A percentile compares a stretch with the other conserved stretches of the same genome.
These are phyloP conservation scores for Pythium rishiriense DNA, from an alignment of 352 stramenopile genomes.

Conservation along the genomic window DNA sequence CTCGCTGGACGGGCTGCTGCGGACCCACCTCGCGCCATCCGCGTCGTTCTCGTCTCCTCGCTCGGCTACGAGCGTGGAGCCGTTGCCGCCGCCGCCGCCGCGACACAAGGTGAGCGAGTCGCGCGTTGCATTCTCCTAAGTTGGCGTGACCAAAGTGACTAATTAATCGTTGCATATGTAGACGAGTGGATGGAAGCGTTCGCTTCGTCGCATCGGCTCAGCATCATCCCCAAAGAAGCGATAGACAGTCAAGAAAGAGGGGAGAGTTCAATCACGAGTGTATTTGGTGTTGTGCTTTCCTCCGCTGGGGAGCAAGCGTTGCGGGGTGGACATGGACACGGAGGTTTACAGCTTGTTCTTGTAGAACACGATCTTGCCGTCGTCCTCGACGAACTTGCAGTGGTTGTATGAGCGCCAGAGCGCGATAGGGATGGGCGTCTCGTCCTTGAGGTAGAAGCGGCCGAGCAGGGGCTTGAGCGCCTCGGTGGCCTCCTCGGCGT, in stretches of 20 bases:
- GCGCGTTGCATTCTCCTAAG: background rate
- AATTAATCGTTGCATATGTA: background rate
- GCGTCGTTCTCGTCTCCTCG: background rate
- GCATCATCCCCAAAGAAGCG: background rate
- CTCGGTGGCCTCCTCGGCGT: constrained; percentile 94
- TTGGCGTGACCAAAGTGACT: background rate
- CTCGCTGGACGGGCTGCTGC: constrained; percentile 27
- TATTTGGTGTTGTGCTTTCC: too few species aligned
- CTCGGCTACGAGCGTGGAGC: background rate
- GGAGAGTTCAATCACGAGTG: background rate
- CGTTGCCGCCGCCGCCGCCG: background rate
- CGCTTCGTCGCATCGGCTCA: background rate
- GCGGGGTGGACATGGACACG: background rate
- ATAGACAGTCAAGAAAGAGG: background rate
- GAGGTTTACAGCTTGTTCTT: constrained; percentile 57
- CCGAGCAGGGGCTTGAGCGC: constrained; percentile 92
- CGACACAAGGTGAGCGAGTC: background rate
- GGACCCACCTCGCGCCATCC: background rate
- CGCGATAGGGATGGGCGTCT: constrained; percentile 83
- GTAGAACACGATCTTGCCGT: constrained; percentile 92
- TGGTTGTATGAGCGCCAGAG: constrained; percentile 92
- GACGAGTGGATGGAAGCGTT: constrained; percentile 1
- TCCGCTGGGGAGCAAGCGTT: too few species aligned
- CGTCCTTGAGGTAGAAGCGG: constrained; percentile 96
- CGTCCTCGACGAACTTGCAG: constrained; percentile 95